Percentiles rank a stretch among this genome's conserved stretches.
Evolutionary conservation across 1,139 yeast genomes (phyloP).

Genomic region (Blastobotrys petasosporus): DNA sequence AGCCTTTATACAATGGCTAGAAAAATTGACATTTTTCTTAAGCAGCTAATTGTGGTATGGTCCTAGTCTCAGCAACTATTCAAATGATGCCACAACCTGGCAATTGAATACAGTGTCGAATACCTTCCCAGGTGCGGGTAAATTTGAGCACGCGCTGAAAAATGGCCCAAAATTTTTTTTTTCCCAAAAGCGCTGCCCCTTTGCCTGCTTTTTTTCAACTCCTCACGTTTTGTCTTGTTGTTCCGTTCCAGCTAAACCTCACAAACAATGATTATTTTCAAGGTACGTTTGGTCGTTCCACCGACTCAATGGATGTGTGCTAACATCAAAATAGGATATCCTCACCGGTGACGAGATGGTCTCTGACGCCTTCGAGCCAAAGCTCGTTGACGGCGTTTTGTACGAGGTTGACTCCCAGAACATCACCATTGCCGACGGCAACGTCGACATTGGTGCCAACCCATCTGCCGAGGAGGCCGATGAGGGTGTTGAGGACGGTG

Average conservation of each 20-base stretch:
- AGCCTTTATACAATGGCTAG: too few species aligned
- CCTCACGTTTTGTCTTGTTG: not conserved
- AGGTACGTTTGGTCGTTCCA: conserved; percentile 22
- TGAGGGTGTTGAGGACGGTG: conserved; percentile 72
- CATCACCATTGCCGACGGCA: conserved; percentile 77
- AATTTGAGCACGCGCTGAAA: too few species aligned
- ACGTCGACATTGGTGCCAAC: conserved; percentile 98
- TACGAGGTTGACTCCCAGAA: conserved; percentile 95
- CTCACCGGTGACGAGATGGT: conserved; percentile 91
- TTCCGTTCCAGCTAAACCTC: not conserved
- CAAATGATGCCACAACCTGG: too few species aligned
- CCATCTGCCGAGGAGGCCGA: conserved; percentile 97
- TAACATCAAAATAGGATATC: conserved; percentile 46
- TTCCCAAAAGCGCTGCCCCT: not conserved
- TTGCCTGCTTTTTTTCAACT: not conserved
- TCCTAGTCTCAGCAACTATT: too few species aligned
- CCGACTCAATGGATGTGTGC: not conserved
- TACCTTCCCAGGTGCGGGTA: too few species aligned
- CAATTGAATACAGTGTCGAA: too few species aligned
- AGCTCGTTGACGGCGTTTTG: conserved; percentile 80
- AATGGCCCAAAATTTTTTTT: not conserved
- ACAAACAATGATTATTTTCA: conserved; percentile 30
- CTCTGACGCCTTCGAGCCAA: conserved; percentile 94
- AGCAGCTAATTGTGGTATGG: too few species aligned
- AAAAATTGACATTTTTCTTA: too few species aligned